Evolutionary conservation across 192 early-diverging fungal genomes (phyloP), one percentile per base, ranked within the genome.

Genomic region (Umbelopsis sp.): DNA sequence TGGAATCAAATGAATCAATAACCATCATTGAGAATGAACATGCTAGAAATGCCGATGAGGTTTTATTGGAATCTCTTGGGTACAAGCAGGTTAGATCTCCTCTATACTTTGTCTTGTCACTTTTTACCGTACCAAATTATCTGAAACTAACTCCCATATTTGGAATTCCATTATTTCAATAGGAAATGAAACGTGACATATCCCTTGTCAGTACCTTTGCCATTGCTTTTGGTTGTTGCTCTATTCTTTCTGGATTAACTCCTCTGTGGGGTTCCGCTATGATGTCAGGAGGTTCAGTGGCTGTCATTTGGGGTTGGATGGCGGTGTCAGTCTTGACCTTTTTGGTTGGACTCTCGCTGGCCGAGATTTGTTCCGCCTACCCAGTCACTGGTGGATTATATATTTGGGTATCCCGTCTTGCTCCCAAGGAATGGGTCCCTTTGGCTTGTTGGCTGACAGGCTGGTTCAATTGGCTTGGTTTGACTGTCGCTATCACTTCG

Each of bases 361-460:
- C 85, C 26, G 81, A 86, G 72, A 86, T 86, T 44, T 83, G 82
- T 50, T 81, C 79, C 3, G 81, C 85, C 11, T 83, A 77, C 67
- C 82, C 85, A 2, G 80, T 83, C 7, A 81, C 85, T 17, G 85
- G 85, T 16, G 82, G 79, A 25, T 65, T 86, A 0, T 87, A 87
- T 74, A 79, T 84, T 56, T 87, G 86, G 86, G 81, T 81, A 17
- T 81, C 85, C 31, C 73, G 76, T 25, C 67, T 87, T 25, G 84
- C 82, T 9, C 76, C 74, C 21, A 53, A 78, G 9, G 75, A 78
- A 45, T 84, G 82, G 80, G 84, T 80, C 0, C 86, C 86, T 9
- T 69, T 87, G 26, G 75, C 79, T 16, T 83, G 80, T 12, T 87
- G 82, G 82, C 36, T 87, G n/a, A 85, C 85, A 1, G 86, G 86